These are phyloP conservation scores for Ceratocystis papillata DNA, from an alignment of 2,329 filamentous ascomycete genomes.

Conservation along the genomic window DNA sequence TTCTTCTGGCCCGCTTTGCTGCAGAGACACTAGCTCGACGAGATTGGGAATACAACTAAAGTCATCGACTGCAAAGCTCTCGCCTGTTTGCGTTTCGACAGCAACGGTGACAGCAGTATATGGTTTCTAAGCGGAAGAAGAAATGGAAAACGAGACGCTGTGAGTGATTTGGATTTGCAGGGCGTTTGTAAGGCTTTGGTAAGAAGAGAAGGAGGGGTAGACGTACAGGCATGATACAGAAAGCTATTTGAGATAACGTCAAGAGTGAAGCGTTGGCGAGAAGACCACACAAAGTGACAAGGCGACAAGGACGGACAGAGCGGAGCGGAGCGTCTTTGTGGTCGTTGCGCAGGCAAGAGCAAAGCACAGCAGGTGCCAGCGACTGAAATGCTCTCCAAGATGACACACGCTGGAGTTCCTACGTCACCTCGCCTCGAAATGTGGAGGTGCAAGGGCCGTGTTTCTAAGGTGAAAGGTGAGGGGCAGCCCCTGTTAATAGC, in stretches of 20 bases:
- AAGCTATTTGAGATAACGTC: too few species aligned
- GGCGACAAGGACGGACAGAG: background rate
- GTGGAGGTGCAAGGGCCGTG: constrained; percentile 10
- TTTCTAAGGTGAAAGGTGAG: background rate
- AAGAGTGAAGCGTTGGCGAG: too few species aligned
- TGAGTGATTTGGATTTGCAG: constrained; percentile 3
- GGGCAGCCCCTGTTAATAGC: background rate
- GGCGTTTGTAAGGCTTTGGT: background rate
- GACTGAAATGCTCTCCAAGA: background rate
- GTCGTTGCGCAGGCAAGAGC: background rate
- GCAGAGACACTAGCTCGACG: constrained; percentile 85
- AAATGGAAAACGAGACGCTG: background rate
- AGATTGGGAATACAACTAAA: constrained; percentile 85
- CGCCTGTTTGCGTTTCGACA: constrained; percentile 80
- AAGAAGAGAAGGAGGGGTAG: background rate
- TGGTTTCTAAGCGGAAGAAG: constrained; percentile 47
- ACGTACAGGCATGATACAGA: background rate
- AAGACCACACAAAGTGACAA: too few species aligned
- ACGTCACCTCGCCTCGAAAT: constrained; percentile 3
- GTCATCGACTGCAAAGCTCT: constrained; percentile 83
- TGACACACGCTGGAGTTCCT: background rate
- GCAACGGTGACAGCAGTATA: constrained; percentile 90
- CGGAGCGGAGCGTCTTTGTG: background rate
- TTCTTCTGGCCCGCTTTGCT: constrained; percentile 75
- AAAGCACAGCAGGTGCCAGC: background rate